Conservation (phyloP, 2,329 filamentous ascomycete genomes). For the Lecanicillium sp. region DNA sequence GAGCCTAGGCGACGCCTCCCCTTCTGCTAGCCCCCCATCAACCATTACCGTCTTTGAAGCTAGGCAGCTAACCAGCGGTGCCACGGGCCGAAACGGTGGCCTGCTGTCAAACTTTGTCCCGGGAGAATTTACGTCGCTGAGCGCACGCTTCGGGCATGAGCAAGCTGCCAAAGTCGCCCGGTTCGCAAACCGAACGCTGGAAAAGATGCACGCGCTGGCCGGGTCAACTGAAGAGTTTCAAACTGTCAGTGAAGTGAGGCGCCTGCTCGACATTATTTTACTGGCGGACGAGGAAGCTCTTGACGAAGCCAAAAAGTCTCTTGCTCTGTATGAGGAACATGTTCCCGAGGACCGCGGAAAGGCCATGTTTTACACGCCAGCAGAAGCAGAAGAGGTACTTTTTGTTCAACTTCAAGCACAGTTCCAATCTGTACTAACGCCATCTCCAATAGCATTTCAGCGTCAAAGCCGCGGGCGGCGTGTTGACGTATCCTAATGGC, state of each 20-base stretch:
- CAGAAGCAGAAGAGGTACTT: slow-evolving; percentile 11
- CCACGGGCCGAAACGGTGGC: slow-evolving; percentile 23
- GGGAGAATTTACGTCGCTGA: slow-evolving; percentile 26
- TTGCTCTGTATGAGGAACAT: slow-evolving; percentile 8
- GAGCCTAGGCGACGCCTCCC: slow-evolving; percentile 8
- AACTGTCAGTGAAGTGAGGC: slow-evolving; percentile 4
- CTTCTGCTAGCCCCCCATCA: background rate
- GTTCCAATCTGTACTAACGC: background rate
- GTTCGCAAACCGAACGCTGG: slow-evolving; percentile 32
- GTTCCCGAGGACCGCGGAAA: slow-evolving; percentile 13
- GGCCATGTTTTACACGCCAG: slow-evolving; percentile 6
- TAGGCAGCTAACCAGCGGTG: slow-evolving; percentile 19
- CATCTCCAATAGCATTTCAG: slow-evolving; percentile 13
- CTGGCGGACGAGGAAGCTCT: slow-evolving; percentile 14
- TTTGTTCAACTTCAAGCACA: background rate
- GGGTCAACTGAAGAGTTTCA: slow-evolving; percentile 3
- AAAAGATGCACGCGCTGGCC: slow-evolving; percentile 14
- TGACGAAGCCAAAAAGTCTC: slow-evolving; percentile 10
- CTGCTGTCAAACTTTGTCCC: slow-evolving; percentile 24
- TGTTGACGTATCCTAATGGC: slow-evolving; percentile 18
- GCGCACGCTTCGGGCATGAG: slow-evolving; percentile 20
- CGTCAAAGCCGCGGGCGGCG: slow-evolving; percentile 12
- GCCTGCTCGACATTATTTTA: slow-evolving; percentile 13
- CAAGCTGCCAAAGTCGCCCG: slow-evolving; percentile 31
- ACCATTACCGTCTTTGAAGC: slow-evolving; percentile 19